Conservation (phyloP, 768 basidiomycete genomes). For the Tephrocybe sp. region DNA sequence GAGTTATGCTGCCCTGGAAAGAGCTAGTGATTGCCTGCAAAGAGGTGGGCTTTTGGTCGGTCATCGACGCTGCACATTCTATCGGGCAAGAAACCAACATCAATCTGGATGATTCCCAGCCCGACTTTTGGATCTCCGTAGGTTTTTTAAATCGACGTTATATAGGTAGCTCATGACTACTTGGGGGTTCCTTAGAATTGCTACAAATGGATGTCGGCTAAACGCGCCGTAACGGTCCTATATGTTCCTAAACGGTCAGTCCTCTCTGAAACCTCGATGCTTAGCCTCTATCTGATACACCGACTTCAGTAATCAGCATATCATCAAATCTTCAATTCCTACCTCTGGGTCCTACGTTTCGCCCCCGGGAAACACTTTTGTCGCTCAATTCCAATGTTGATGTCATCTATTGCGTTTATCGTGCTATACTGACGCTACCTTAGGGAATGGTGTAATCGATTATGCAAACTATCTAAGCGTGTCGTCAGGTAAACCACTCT, state of each 20-base stretch:
- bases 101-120: slow-evolving; percentile 50
- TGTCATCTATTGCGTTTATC: not conserved
- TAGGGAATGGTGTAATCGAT: slow-evolving; percentile 4
- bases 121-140: slow-evolving; percentile 79
- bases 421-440: too few species aligned
- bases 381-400: slow-evolving; percentile 1
- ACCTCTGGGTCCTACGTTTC: slow-evolving; percentile 2
- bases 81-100: slow-evolving; percentile 71
- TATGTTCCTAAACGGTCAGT: slow-evolving; percentile 30
- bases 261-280: not conserved
- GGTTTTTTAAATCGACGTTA: too few species aligned
- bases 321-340: slow-evolving; percentile 1
- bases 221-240: slow-evolving; percentile 59
- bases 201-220: slow-evolving; percentile 71
- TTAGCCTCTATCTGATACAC: not conserved
- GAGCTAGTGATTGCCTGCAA: slow-evolving; percentile 65
- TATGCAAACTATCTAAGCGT: not conserved
- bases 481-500: not conserved
- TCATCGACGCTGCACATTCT: slow-evolving; percentile 79
- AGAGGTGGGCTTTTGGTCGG: slow-evolving; percentile 57
- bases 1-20: slow-evolving; percentile 67
- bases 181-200: slow-evolving; percentile 56
- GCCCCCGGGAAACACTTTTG: not conserved
- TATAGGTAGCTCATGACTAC: too few species aligned
- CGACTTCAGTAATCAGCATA: not conserved